Conservation (phyloP, 805 yeast genomes). For the Diddensiella santjacobensis region DNA sequence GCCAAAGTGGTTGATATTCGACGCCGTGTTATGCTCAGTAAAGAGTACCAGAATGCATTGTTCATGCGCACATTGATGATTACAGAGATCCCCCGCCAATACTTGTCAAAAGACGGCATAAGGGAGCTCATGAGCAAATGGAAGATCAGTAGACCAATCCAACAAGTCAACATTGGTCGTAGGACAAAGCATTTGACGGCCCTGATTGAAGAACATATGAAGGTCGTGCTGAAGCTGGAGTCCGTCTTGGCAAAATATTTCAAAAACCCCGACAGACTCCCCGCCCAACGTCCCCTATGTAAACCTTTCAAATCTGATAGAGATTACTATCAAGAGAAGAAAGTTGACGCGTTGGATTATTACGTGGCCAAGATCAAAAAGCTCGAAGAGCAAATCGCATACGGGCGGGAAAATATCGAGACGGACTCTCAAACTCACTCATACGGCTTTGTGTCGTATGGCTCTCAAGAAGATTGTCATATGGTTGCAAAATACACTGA, state of each 20-base stretch:
- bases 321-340: conserved; percentile 6
- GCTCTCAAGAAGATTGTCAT: conserved; percentile 25
- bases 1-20: conserved; percentile 27
- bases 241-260: conserved; percentile 28
- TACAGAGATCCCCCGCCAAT: conserved; percentile 29
- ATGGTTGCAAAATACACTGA: conserved; percentile 20
- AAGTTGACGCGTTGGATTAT: conserved; percentile 31
- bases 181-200: conserved; percentile 27
- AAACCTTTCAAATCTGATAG: conserved; percentile 21
- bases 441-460: conserved; percentile 36
- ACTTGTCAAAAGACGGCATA: conserved; percentile 29
- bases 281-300: conserved; percentile 24
- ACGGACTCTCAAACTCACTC: conserved; percentile 19
- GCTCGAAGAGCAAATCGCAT: conserved; percentile 24
- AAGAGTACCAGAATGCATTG: conserved; percentile 25
- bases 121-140: conserved; percentile 12
- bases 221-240: conserved; percentile 28
- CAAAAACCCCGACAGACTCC: conserved; percentile 26
- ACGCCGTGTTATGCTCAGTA: conserved; percentile 20
- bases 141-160: conserved; percentile 12
- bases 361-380: conserved; percentile 14
- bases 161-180: conserved; percentile 31
- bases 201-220: conserved; percentile 26
- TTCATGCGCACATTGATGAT: conserved; percentile 33
- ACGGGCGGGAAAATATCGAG: conserved; percentile 24